Percentiles rank a stretch among this genome's conserved stretches.
Evolutionary conservation across 352 stramenopile genomes (phyloP).

Genomic region (Globisporangium orthogonon): DNA sequence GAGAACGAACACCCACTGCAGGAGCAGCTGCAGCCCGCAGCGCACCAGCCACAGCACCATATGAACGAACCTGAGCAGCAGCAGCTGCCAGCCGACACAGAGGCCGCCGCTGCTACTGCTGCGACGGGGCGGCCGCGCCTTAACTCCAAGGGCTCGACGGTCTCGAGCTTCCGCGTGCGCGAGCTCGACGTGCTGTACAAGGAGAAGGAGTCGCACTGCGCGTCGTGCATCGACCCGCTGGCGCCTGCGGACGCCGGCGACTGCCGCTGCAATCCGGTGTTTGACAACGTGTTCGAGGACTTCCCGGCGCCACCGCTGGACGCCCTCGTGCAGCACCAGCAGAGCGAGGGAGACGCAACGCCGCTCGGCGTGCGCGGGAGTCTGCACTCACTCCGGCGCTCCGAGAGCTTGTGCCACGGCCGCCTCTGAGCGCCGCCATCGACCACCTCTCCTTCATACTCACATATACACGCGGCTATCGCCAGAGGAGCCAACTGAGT

Average conservation of each 20-base stretch:
- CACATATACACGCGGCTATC: background rate
- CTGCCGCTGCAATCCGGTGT: slow-evolving; percentile 24
- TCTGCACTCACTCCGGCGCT: slow-evolving; percentile 19
- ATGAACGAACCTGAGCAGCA: background rate
- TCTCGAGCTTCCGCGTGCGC: slow-evolving; percentile 49
- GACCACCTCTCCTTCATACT: background rate
- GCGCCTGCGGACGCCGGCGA: slow-evolving; percentile 12
- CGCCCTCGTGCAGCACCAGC: slow-evolving; percentile 51
- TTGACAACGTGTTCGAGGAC: slow-evolving; percentile 59
- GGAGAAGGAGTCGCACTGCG: slow-evolving; percentile 17
- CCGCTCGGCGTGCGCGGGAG: slow-evolving; percentile 2
- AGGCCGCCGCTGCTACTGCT: background rate
- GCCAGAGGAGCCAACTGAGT: background rate
- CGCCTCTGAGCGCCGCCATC: slow-evolving; percentile 4
- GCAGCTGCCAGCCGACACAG: background rate
- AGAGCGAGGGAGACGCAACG: slow-evolving; percentile 16
- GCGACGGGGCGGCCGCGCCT: slow-evolving; percentile 20
- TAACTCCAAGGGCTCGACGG: slow-evolving; percentile 21
- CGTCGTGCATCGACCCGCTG: background rate
- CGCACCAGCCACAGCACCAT: background rate
- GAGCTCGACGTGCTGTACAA: slow-evolving; percentile 48
- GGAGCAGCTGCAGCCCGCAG: background rate
- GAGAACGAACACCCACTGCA: slow-evolving; percentile 20
- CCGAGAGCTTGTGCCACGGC: slow-evolving; percentile 28
- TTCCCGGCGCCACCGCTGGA: slow-evolving; percentile 37